Evolutionary conservation across 352 stramenopile species (phyloP), one percentile per base, ranked within the genome.

Genomic region (Phytophthora quininea): DNA sequence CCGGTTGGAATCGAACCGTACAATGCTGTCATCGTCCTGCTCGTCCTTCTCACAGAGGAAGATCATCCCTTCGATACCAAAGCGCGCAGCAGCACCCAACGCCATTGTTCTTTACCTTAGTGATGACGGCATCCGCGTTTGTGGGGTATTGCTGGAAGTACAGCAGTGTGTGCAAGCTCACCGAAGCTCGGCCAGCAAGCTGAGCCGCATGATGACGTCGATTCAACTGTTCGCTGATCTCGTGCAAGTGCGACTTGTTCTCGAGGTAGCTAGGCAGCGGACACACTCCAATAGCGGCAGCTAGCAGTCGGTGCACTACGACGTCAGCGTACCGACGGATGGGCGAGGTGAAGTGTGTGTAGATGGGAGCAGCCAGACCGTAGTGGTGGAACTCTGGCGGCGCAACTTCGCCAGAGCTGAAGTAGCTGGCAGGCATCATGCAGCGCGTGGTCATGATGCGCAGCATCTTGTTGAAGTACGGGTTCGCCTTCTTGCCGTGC

Each of bases 341-440:
- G 3, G 98, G 98, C n/a, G 95, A 99, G 32, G 98, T 99, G 71
- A 99, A 99, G 78, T 99, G 98, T 35, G 98, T 99, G 80, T 99
- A 99, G 30, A 99, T 98, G 4, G 96, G 95, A 8, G 97, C 97
- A 10, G 97, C 98, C 9, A 99, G 86, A 35, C 98, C 95, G 73
- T 99, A 99, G 80, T 99, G 98, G 62, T 98, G 94, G 87, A 97
- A 99, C 68, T 99, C 96, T 6, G 89, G 92, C 4, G 96, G 90
- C 24, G 96, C 81, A 32, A 98, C 89, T 67, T 99, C 97, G 51
- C 97, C 97, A 11, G 96, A 99, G 64, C 94, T 98, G 68, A 99
- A 99, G 74, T 99, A 99, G 53, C 98, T 95, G 10, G 97, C 98
- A 8, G 97, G 97, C 77, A 97, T 98, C 97, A 99, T 99, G 75